Conservation (phyloP, 148 eudicot species). For the Dysphania ambrosioides region DNA sequence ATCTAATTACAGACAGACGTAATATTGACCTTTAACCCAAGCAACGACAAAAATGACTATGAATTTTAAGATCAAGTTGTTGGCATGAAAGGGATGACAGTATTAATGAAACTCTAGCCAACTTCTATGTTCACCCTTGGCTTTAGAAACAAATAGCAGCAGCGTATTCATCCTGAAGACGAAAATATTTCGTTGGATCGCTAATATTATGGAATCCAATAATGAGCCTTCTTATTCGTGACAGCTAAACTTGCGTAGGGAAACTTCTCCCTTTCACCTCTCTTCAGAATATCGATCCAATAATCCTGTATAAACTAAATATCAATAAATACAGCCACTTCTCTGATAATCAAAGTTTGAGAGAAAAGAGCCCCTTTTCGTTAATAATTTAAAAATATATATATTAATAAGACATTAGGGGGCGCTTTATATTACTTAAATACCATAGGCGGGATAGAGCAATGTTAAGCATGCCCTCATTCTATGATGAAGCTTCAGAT, state of each 20-base stretch:
- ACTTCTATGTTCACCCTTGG: background rate
- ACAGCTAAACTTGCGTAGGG: background rate
- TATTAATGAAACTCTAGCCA: slow-evolving; percentile 5
- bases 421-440: no score
- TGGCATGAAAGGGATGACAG: background rate
- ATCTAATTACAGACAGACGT: no score
- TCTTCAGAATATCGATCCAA: background rate
- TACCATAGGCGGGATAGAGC: no score
- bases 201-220: background rate
- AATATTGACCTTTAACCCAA: background rate
- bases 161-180: background rate
- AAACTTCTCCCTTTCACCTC: background rate
- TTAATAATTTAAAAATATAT: background rate
- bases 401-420: background rate
- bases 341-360: background rate
- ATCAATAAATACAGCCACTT: background rate
- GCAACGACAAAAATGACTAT: background rate
- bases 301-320: background rate
- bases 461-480: no score
- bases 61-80: background rate
- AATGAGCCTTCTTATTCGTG: background rate
- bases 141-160: background rate
- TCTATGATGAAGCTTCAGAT: no score
- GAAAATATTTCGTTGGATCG: background rate
- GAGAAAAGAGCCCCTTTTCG: no score